phyloP scores from a whole-genome alignment of 441 rosid species.

The Adansonia madagascariensis region DNA sequence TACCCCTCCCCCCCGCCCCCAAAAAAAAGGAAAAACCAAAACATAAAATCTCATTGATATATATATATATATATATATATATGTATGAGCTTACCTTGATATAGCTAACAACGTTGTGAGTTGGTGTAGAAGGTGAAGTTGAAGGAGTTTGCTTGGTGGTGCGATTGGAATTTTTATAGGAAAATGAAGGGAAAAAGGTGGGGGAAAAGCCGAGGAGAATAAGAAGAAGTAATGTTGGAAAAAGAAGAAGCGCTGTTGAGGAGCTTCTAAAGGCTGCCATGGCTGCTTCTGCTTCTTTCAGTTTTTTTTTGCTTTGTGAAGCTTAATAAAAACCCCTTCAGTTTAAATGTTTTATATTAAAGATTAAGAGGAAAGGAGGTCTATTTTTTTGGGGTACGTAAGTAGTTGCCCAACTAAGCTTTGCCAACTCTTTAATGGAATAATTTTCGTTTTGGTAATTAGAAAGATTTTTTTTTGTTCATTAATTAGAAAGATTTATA shows the following conservation, averaged over 20 bases:
- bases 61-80: too few relatives aligned
- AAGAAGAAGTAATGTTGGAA: background rate
- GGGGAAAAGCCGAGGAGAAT: background rate
- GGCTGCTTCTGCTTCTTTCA: background rate
- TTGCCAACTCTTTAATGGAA: slow-evolving; percentile 12
- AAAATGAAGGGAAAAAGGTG: background rate
- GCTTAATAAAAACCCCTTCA: background rate
- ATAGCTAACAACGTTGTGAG: background rate
- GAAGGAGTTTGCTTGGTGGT: background rate
- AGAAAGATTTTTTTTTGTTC: background rate
- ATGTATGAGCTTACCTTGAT: background rate
- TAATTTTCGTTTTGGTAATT: background rate
- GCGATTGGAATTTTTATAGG: background rate
- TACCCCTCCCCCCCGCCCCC: too few relatives aligned
- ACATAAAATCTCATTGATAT: background rate
- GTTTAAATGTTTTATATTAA: background rate
- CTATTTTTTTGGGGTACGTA: background rate
- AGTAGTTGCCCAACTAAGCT: slow-evolving; percentile 20
- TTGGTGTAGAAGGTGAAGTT: background rate
- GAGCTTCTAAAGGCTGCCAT: slow-evolving; percentile 17
- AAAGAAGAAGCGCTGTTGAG: background rate
- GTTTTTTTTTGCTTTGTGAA: too few relatives aligned
- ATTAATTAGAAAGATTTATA: too few relatives aligned
- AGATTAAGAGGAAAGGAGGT: background rate
- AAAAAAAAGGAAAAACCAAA: background rate